Evolutionary conservation across 441 rosid genomes (phyloP).

Genomic region (Biscutella laevigata): DNA sequence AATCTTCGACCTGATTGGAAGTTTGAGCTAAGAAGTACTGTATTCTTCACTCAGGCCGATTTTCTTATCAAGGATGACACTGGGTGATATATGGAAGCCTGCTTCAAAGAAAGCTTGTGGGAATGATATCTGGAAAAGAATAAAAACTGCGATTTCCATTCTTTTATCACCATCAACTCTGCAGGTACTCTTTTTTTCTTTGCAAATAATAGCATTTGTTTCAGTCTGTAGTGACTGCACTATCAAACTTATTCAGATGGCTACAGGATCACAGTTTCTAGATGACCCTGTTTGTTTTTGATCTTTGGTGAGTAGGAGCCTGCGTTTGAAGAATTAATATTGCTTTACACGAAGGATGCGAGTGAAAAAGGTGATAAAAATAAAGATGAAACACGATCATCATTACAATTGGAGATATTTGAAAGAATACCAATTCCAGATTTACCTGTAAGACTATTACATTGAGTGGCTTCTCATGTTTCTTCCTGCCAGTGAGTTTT

Average conservation of each 20-base stretch:
- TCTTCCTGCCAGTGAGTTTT: neutral
- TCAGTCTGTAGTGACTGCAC: neutral
- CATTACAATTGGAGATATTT: constrained; percentile 74
- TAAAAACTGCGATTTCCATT: constrained; percentile 75
- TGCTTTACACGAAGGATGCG: constrained; percentile 64
- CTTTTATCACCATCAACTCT: constrained; percentile 73
- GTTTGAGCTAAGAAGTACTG: constrained; percentile 6
- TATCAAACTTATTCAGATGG: neutral
- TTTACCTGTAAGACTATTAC: constrained; percentile 53
- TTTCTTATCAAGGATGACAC: constrained; percentile 83
- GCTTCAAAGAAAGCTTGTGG: constrained; percentile 61
- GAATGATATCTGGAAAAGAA: constrained; percentile 66
- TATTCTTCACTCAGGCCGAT: constrained; percentile 50
- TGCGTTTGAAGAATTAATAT: constrained; percentile 79
- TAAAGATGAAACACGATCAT: constrained; percentile 48
- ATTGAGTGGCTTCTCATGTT: constrained; percentile 1
- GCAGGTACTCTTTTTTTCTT: constrained; percentile 47
- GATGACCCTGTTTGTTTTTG: constrained; percentile 18
- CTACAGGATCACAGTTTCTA: neutral
- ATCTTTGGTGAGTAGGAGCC: constrained; percentile 62
- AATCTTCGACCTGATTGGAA: neutral
- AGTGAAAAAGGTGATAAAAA: constrained; percentile 33
- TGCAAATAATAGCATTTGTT: neutral
- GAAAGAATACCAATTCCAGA: constrained; percentile 91
- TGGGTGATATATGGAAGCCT: constrained; percentile 90